These are phyloP conservation scores for Mucor sp. DNA, from an alignment of 371 early-diverging fungal genomes.

Conservation along the genomic window DNA sequence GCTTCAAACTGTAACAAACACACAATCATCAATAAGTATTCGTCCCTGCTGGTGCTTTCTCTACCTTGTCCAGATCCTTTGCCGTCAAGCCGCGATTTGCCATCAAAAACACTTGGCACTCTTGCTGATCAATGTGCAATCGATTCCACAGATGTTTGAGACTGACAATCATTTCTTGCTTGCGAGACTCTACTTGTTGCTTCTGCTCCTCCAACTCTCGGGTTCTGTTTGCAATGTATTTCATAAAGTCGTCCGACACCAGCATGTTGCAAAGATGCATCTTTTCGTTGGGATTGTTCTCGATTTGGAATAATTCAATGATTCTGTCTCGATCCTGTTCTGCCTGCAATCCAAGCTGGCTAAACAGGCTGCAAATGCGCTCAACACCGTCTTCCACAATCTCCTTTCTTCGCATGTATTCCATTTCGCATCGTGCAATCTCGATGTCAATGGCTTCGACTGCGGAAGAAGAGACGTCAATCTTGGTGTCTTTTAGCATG, in stretches of 20 bases:
- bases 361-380: constrained; percentile 15
- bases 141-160: constrained; percentile 44
- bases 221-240: constrained; percentile 12
- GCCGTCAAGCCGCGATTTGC: constrained; percentile 26
- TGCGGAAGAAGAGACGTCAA: constrained; percentile 42
- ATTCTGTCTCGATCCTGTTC: constrained; percentile 21
- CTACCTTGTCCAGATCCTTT: constrained; percentile 34
- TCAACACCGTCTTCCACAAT: constrained; percentile 15
- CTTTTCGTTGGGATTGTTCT: constrained; percentile 15
- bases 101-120: constrained; percentile 28
- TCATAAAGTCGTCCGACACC: constrained; percentile 18
- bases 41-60: no score
- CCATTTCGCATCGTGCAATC: constrained; percentile 36
- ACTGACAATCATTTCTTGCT: constrained; percentile 33
- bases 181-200: constrained; percentile 37
- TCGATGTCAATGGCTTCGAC: constrained; percentile 43
- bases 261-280: constrained; percentile 19
- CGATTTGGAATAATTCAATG: constrained; percentile 16
- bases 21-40: no score
- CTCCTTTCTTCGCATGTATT: constrained; percentile 27
- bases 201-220: constrained; percentile 32
- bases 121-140: constrained; percentile 27
- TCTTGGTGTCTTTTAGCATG: constrained; percentile 21
- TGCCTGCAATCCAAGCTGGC: constrained; percentile 22
- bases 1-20: constrained; percentile 43